These are phyloP conservation scores for Elongisporangium undulatum DNA, from an alignment of 352 stramenopile species.

Conservation along the genomic window DNA sequence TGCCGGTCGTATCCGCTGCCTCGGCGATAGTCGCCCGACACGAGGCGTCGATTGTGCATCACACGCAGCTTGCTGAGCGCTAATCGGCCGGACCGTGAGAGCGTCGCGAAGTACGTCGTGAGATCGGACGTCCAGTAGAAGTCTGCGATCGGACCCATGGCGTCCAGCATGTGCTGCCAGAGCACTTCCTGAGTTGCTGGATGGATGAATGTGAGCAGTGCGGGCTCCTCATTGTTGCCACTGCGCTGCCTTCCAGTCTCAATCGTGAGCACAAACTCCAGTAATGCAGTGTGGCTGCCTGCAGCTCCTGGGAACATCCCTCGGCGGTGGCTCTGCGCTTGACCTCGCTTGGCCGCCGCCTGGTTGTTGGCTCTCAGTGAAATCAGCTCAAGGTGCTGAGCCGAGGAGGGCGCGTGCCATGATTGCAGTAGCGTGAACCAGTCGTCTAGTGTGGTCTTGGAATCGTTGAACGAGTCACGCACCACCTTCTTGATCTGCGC, in stretches of 20 bases:
- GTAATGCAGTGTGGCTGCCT: neutral
- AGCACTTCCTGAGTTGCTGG: neutral
- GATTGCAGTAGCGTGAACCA: neutral
- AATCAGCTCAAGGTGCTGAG: neutral
- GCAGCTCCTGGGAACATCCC: neutral
- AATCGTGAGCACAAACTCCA: neutral
- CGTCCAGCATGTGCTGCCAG: neutral
- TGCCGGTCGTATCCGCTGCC: neutral
- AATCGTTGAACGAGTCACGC: neutral
- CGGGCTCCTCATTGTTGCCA: neutral
- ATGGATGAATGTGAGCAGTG: neutral
- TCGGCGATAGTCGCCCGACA: conserved; percentile 8
- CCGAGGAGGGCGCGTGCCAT: neutral
- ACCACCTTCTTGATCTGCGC: neutral
- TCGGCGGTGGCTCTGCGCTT: neutral
- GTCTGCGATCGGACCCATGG: conserved; percentile 3
- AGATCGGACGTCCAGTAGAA: conserved; percentile 14
- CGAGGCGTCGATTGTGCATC: conserved; percentile 11
- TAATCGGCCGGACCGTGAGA: conserved; percentile 3
- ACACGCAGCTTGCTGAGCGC: conserved; percentile 14
- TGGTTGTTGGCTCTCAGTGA: neutral
- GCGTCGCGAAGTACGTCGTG: conserved; percentile 6
- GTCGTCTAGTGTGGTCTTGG: neutral
- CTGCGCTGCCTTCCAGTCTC: neutral
- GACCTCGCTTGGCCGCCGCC: neutral